A percentile compares a stretch with the other conserved stretches of the same genome.
These are phyloP conservation scores for Chrysoporthe austroafricana DNA, from an alignment of 2,329 filamentous ascomycete species.

Conservation along the genomic window DNA sequence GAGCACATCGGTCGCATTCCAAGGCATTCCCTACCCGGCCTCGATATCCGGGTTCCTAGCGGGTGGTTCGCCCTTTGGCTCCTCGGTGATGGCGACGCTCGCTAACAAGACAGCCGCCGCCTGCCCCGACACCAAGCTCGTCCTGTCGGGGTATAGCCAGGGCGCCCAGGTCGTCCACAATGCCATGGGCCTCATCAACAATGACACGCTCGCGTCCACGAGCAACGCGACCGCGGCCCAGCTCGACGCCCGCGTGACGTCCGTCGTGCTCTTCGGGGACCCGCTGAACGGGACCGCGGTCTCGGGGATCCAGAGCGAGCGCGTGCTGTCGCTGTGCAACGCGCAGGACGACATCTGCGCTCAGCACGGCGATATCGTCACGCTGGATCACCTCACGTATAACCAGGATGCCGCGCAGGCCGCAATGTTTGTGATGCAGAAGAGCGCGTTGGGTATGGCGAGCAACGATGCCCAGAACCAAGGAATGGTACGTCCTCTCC, in stretches of 20 bases:
- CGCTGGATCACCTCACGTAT: conserved; percentile 36
- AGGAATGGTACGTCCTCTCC: conserved; percentile 30
- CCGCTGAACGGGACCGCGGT: conserved; percentile 29
- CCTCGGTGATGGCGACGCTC: conserved; percentile 33
- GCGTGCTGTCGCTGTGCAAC: conserved; percentile 23
- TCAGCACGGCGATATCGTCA: conserved; percentile 32
- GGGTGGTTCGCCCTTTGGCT: conserved; percentile 30
- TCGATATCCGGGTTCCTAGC: conserved; percentile 31
- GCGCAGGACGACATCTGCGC: conserved; percentile 28
- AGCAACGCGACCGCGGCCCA: background rate
- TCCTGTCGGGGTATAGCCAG: conserved; percentile 45
- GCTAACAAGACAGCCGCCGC: conserved; percentile 20
- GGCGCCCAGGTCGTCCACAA: conserved; percentile 38
- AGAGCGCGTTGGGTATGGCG: conserved; percentile 34
- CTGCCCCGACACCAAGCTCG: conserved; percentile 46
- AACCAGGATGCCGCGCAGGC: conserved; percentile 31
- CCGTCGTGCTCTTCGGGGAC: conserved; percentile 25
- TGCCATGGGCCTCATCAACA: conserved; percentile 28
- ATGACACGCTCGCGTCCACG: conserved; percentile 12
- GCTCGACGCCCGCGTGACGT: conserved; percentile 14
- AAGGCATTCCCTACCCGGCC: conserved; percentile 37
- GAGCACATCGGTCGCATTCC: conserved; percentile 31
- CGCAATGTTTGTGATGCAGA: conserved; percentile 36
- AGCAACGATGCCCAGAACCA: conserved; percentile 33
- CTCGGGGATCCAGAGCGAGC: conserved; percentile 9